Conservation (phyloP, 2,329 filamentous ascomycete species). For the Ophiocordyceps camponoti-rufipedis region DNA sequence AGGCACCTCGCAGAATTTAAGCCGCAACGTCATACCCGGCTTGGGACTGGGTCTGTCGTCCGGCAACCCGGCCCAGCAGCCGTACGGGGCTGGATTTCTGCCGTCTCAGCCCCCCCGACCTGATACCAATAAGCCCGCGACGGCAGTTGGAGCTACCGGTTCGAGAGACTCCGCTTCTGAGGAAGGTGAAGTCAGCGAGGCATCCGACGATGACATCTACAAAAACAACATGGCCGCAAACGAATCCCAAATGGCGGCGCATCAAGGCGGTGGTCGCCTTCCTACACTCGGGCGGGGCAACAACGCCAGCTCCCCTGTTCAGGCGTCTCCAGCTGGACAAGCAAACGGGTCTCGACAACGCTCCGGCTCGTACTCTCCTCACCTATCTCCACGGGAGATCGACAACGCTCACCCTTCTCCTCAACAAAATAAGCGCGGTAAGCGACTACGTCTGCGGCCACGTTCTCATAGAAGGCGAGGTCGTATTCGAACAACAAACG, state of each 20-base stretch:
- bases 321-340: not conserved
- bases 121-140: not conserved
- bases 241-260: not conserved
- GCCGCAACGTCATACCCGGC: slow-evolving; percentile 14
- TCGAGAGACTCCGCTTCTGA: slow-evolving; percentile 23
- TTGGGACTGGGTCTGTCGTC: slow-evolving; percentile 12
- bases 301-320: too few species aligned
- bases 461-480: not conserved
- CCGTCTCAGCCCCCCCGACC: slow-evolving; percentile 1
- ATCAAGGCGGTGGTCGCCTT: not conserved
- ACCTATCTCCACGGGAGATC: slow-evolving; percentile 30
- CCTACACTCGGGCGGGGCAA: not conserved
- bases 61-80: slow-evolving; percentile 4
- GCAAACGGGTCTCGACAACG: slow-evolving; percentile 16
- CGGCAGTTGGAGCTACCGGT: slow-evolving; percentile 1
- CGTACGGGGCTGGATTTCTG: not conserved
- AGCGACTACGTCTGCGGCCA: not conserved
- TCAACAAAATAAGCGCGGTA: not conserved
- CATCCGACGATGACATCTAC: slow-evolving; percentile 39
- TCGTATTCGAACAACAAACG: not conserved
- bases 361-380: slow-evolving; percentile 34
- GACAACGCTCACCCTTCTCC: slow-evolving; percentile 3
- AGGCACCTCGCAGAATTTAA: not conserved
- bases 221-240: slow-evolving; percentile 10
- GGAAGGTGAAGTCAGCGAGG: slow-evolving; percentile 64